Percentiles rank a stretch among this genome's conserved stretches.
phyloP scores from a whole-genome alignment of 495 filamentous ascomycete genomes.

The Astrothelium macrocarpum region DNA sequence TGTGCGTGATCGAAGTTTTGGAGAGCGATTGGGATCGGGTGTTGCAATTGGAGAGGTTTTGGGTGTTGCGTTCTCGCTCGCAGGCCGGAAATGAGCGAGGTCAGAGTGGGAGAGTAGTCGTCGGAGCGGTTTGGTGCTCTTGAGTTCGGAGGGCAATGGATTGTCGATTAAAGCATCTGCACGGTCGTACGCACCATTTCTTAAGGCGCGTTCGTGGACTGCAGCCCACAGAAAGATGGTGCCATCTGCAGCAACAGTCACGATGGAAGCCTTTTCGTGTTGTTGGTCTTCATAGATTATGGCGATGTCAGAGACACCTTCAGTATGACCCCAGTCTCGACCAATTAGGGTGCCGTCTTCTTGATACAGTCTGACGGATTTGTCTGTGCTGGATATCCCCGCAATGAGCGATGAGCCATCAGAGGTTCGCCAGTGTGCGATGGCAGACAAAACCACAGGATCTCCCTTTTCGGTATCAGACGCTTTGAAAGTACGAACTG shows the following conservation, averaged over 20 bases:
- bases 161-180: slow-evolving; percentile 2
- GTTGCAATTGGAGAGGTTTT: slow-evolving; percentile 7
- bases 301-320: slow-evolving; percentile 76
- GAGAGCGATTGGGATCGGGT: slow-evolving; percentile 19
- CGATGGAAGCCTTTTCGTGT: slow-evolving; percentile 14
- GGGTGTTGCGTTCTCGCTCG: slow-evolving; percentile 11
- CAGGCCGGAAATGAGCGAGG: slow-evolving; percentile 28
- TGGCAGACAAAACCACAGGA: slow-evolving; percentile 68
- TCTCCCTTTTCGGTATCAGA: slow-evolving; percentile 69
- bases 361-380: slow-evolving; percentile 86
- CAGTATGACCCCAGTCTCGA: slow-evolving; percentile 88
- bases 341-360: slow-evolving; percentile 66
- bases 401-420: slow-evolving; percentile 50
- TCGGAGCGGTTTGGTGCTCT: slow-evolving; percentile 19
- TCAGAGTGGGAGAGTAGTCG: slow-evolving; percentile 33
- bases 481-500: slow-evolving; percentile 65
- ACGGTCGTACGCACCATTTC: neutral
- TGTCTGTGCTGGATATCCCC: slow-evolving; percentile 84
- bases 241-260: slow-evolving; percentile 35
- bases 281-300: slow-evolving; percentile 37
- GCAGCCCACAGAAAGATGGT: slow-evolving; percentile 35
- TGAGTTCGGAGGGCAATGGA: neutral
- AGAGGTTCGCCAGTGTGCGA: slow-evolving; percentile 40
- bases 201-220: neutral
- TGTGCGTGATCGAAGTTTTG: slow-evolving; percentile 22